A percentile compares a stretch with the other conserved stretches of the same genome.
These are phyloP conservation scores for Fusarium marasasianum DNA, from an alignment of 2,329 filamentous ascomycete species.

Conservation along the genomic window DNA sequence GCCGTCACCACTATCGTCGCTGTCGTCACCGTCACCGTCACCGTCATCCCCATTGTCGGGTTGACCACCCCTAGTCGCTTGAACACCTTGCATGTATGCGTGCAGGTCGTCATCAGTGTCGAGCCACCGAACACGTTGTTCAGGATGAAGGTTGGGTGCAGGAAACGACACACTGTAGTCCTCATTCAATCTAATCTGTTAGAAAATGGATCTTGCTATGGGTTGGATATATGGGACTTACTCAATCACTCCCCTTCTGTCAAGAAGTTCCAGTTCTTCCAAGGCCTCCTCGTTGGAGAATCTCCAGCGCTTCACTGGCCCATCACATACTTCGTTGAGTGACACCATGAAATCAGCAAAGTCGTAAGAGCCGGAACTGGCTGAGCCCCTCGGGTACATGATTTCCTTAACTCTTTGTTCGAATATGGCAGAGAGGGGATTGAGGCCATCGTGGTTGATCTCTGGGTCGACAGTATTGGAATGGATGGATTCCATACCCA, in stretches of 20 bases:
- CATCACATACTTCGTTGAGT: conserved; percentile 37
- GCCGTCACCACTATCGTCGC: neutral
- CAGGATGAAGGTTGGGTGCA: conserved; percentile 30
- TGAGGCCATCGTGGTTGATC: neutral
- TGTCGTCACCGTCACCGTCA: neutral
- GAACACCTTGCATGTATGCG: neutral
- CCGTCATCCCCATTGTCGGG: neutral
- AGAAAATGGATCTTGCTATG: neutral
- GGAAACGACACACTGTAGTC: neutral
- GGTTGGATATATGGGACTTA: conserved; percentile 1
- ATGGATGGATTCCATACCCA: conserved; percentile 27
- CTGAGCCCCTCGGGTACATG: conserved; percentile 30
- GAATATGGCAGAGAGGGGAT: conserved; percentile 26
- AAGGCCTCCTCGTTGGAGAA: conserved; percentile 37
- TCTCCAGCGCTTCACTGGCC: conserved; percentile 31
- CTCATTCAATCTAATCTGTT: neutral
- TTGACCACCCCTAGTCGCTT: neutral
- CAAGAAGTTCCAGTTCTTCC: conserved; percentile 3
- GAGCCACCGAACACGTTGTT: conserved; percentile 35
- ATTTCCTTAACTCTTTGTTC: conserved; percentile 35
- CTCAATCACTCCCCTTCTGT: conserved; percentile 15
- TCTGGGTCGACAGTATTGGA: neutral
- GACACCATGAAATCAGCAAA: conserved; percentile 35
- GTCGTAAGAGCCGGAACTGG: conserved; percentile 15
- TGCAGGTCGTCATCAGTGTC: neutral